These are phyloP conservation scores for Warburgia ugandensis DNA, from an alignment of 164 flowering plant species.

Conservation along the genomic window DNA sequence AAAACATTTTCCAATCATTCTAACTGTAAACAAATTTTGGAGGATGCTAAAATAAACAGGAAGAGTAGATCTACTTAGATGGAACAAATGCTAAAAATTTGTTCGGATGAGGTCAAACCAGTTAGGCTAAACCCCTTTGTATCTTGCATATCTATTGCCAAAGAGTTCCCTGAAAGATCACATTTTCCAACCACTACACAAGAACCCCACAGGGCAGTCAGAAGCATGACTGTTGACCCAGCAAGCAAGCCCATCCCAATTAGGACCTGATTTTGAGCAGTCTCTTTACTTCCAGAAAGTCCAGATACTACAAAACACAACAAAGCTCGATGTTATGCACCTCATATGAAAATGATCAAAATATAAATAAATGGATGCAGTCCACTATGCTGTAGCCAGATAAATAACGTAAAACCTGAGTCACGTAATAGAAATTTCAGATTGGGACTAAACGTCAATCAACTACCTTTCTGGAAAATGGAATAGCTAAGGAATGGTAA, in stretches of 20 bases:
- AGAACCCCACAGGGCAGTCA: constrained; percentile 84
- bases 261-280: constrained; percentile 85
- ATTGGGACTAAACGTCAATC: too few relatives aligned
- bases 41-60: too few relatives aligned
- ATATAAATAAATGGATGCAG: too few relatives aligned
- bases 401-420: too few relatives aligned
- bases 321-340: background rate
- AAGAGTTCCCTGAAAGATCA: constrained; percentile 41
- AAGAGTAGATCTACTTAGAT: background rate
- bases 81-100: background rate
- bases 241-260: constrained; percentile 99
- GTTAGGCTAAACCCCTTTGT: constrained; percentile 45
- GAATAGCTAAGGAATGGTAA: too few relatives aligned
- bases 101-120: constrained; percentile 31
- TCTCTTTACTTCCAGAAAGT: constrained; percentile 64
- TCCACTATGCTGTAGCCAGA: too few relatives aligned
- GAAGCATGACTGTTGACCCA: constrained; percentile 95
- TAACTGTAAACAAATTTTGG: too few relatives aligned
- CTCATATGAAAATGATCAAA: too few relatives aligned
- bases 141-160: constrained; percentile 27
- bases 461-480: too few relatives aligned
- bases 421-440: too few relatives aligned
- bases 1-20: too few relatives aligned
- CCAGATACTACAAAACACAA: constrained; percentile 62
- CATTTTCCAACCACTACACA: constrained; percentile 81